Base-by-base conservation (phyloP, 2,329 filamentous ascomycete species). In the Penicillium hesseltinei region DNA sequence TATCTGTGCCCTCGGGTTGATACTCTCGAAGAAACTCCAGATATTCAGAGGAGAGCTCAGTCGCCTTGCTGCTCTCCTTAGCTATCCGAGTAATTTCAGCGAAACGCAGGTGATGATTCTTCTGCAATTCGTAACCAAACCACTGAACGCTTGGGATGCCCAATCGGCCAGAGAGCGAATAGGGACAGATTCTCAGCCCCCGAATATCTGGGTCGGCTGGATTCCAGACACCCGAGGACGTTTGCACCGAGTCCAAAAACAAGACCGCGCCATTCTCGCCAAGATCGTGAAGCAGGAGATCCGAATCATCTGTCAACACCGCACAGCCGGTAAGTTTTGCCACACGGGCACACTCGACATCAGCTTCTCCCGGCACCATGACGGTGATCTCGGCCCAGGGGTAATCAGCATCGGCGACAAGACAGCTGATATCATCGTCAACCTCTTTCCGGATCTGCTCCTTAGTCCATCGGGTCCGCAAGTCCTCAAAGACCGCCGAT, bases 301-400 rank as follows among this genome's bases (percentile, higher is more conserved):
- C 93, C 0, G 92, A 95, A 67, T 97, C 93, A n/a, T 86, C 87
- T 0, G 91, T 95, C 7, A 97, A 74, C 29, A 87, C 78, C 15
- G 91, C 81, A 2, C 79, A 77, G 0, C 84, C 84, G 31, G 79
- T 69, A 2, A 76, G 61, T n/a, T 79, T 79, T 7, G 90, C 81
- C 52, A 86, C 80, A 15, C 81, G 75, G 3, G 91, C 91, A 71
- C 92, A 96, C 75, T 85, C 94, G 25, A 81, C 75, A 69, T 97
- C 93, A 1, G 93, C 93, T 74, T 97, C 93, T 0, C 90, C 92
- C 0, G 91, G 86, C 0, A 96, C 88, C 13, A 94, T 80, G 25
- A 79, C 75, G 0, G 79, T 81, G 6, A 75, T 65, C 2, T 69
- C 59, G 9, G 67, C 69, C 74, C 74, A 78, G 17, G 66, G 66